These are phyloP conservation scores for Rhizophora mangle DNA, from an alignment of 345 rosid genomes.

Conservation along the genomic window DNA sequence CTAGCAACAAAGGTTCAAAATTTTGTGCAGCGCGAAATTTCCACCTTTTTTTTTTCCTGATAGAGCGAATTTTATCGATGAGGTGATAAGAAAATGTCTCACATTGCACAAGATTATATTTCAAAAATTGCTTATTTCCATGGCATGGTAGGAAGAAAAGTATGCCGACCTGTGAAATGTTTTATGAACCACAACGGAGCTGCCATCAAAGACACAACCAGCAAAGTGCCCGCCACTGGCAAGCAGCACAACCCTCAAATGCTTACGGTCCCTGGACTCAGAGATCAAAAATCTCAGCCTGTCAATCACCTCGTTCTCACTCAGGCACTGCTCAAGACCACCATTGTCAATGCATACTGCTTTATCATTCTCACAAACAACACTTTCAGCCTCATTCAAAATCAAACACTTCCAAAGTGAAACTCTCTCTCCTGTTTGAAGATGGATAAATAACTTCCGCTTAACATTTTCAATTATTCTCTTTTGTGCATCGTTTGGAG, in stretches of 20 bases:
- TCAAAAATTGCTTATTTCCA: too few species aligned
- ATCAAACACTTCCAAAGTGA: constrained; percentile 73
- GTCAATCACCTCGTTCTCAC: constrained; percentile 50
- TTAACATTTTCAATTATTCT: constrained; percentile 32
- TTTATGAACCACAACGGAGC: constrained; percentile 66
- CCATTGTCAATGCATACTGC: constrained; percentile 11
- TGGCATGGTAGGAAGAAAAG: not conserved
- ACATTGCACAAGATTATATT: too few species aligned
- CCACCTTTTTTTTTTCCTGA: too few species aligned
- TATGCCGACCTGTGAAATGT: constrained; percentile 81
- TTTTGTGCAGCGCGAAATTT: too few species aligned
- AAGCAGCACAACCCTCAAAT: constrained; percentile 67
- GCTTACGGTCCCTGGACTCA: constrained; percentile 42
- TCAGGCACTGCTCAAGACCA: constrained; percentile 24
- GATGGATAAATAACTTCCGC: constrained; percentile 64
- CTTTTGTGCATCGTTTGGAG: constrained; percentile 29
- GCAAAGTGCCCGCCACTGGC: constrained; percentile 94
- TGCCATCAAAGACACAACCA: constrained; percentile 78
- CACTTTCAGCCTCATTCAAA: constrained; percentile 57
- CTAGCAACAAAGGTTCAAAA: not conserved
- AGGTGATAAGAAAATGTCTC: too few species aligned
- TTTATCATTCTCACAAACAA: constrained; percentile 40
- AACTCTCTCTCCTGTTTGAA: constrained; percentile 64
- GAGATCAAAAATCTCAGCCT: constrained; percentile 47
- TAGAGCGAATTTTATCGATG: too few species aligned